These are phyloP conservation scores for Corchorus olitorius DNA, from an alignment of 345 rosid species.

Conservation along the genomic window DNA sequence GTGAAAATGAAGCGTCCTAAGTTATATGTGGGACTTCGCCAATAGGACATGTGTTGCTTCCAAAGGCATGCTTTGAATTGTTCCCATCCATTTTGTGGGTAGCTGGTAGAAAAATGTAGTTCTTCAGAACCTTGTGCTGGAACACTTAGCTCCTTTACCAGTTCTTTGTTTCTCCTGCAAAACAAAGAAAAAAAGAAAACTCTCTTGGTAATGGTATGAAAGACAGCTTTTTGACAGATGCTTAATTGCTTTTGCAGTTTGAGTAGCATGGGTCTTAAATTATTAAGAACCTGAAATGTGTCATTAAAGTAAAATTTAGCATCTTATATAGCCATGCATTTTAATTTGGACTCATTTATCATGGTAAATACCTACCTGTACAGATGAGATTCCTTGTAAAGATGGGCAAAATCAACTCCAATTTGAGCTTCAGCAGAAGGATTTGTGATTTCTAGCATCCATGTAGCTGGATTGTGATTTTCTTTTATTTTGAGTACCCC, in stretches of 20 bases:
- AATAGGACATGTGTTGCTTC: conserved; percentile 61
- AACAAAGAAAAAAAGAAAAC: not conserved
- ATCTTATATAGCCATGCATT: no score
- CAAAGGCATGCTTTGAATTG: conserved; percentile 61
- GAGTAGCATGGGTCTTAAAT: not conserved
- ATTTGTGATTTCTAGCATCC: conserved; percentile 51
- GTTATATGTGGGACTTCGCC: conserved; percentile 60
- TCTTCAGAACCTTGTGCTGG: conserved; percentile 34
- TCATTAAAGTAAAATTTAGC: no score
- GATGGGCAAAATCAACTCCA: conserved; percentile 32
- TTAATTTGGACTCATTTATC: not conserved
- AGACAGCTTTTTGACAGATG: not conserved
- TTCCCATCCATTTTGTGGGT: conserved; percentile 43
- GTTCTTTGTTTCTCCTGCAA: conserved; percentile 20
- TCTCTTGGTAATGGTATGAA: not conserved
- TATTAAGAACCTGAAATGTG: no score
- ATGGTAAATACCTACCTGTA: conserved; percentile 29
- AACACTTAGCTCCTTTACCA: conserved; percentile 29
- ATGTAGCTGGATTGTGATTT: conserved; percentile 54
- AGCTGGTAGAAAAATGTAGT: conserved; percentile 32
- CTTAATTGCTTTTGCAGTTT: not conserved
- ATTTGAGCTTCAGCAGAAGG: conserved; percentile 35
- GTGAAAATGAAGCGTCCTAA: conserved; percentile 39
- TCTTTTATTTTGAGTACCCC: conserved; percentile 45
- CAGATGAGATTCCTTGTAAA: conserved; percentile 36